Evolutionary conservation across 345 rosid genomes (phyloP).

Genomic region (Adansonia digitata): DNA sequence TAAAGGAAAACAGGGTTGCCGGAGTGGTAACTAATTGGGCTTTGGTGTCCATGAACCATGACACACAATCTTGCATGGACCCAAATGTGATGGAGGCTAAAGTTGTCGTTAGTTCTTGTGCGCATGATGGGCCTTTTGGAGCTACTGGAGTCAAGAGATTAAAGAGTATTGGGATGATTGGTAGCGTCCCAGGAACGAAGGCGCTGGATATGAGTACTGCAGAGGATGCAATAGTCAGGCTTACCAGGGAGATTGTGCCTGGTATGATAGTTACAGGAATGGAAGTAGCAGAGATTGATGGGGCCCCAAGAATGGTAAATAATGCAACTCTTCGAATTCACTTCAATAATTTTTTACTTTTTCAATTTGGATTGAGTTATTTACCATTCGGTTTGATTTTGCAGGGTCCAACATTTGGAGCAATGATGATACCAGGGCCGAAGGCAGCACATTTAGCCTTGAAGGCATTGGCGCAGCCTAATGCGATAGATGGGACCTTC

Average conservation of each 20-base stretch:
- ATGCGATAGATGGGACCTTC: slow-evolving; percentile 53
- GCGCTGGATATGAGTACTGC: slow-evolving; percentile 88
- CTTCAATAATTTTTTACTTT: no score
- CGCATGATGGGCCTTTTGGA: no score
- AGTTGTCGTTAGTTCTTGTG: slow-evolving; percentile 91
- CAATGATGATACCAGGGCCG: slow-evolving; percentile 38
- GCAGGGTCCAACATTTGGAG: slow-evolving; percentile 84
- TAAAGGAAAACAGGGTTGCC: slow-evolving; percentile 56
- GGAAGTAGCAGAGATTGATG: slow-evolving; percentile 98
- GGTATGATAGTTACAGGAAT: slow-evolving; percentile 97
- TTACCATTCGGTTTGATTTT: slow-evolving; percentile 6
- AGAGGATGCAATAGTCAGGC: slow-evolving; percentile 81
- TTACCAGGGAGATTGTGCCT: slow-evolving; percentile 80
- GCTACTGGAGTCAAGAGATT: slow-evolving; percentile 27
- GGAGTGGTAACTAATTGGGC: slow-evolving; percentile 98
- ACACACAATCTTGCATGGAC: slow-evolving; percentile 53
- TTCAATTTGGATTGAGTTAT: background rate
- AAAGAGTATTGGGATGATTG: slow-evolving; percentile 73
- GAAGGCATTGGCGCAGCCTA: slow-evolving; percentile 61
- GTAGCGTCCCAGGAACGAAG: slow-evolving; percentile 75
- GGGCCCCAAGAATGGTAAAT: slow-evolving; percentile 78
- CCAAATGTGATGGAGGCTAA: slow-evolving; percentile 75
- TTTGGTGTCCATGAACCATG: slow-evolving; percentile 83
- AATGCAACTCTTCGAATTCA: no score
- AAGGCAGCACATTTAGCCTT: slow-evolving; percentile 88